phyloP scores from a whole-genome alignment of 306 rosid species.

The Phaseolus lunatus region DNA sequence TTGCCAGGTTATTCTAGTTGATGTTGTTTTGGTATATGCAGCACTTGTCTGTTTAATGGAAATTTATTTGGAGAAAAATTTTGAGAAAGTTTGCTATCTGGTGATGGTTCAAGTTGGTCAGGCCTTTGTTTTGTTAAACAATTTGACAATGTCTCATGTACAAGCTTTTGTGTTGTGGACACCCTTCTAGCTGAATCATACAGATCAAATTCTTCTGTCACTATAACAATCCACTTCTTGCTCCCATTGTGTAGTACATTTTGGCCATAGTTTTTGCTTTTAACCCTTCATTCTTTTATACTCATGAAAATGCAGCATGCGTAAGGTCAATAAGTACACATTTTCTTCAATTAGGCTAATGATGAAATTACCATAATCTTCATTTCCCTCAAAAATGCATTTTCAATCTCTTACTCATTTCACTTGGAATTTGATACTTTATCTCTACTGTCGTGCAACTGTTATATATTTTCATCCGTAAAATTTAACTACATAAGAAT shows the following conservation, averaged over 20 bases:
- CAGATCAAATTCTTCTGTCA: conserved; percentile 30
- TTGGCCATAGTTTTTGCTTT: neutral
- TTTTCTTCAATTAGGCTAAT: neutral
- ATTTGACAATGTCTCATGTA: conserved; percentile 49
- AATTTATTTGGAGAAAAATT: conserved; percentile 52
- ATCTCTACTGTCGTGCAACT: too few species aligned
- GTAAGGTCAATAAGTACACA: neutral
- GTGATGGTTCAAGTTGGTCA: conserved; percentile 46
- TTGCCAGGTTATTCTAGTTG: conserved; percentile 55
- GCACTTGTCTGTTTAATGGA: conserved; percentile 55
- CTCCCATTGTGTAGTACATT: neutral
- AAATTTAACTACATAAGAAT: too few species aligned
- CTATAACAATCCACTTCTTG: neutral
- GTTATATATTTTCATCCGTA: too few species aligned
- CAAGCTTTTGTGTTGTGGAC: conserved; percentile 53
- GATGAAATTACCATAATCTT: neutral
- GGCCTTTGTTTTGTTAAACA: conserved; percentile 58
- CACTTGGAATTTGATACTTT: neutral
- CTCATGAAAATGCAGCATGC: neutral
- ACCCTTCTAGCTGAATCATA: conserved; percentile 24
- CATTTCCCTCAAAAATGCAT: neutral
- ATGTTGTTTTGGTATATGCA: conserved; percentile 60
- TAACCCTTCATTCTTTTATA: neutral
- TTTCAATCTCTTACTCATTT: neutral
- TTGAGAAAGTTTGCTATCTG: conserved; percentile 51